Evolutionary conservation across 176 grass and related monocot genomes (phyloP).

Genomic region (Saccharum officinarum): DNA sequence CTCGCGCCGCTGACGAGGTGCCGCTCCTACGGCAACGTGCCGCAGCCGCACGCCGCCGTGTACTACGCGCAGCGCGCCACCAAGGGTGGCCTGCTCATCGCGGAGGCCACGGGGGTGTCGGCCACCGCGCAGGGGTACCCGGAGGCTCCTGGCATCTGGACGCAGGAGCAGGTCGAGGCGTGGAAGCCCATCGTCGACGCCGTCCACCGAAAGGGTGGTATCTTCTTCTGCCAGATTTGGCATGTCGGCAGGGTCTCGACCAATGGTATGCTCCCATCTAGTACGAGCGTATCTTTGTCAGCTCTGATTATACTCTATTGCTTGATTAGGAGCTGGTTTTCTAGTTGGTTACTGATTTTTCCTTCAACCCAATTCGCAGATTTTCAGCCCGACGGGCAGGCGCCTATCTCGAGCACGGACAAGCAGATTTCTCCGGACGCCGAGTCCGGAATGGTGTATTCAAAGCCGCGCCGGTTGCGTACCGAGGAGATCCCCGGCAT

Average conservation of each 20-base stretch:
- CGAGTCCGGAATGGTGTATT: not conserved
- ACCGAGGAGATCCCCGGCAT: not conserved
- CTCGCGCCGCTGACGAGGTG: constrained; percentile 38
- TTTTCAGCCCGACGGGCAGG: not conserved
- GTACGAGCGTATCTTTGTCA: too few relatives aligned
- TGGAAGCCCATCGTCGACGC: constrained; percentile 54
- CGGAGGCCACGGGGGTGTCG: constrained; percentile 42
- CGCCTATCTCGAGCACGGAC: constrained; percentile 29
- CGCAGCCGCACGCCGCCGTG: constrained; percentile 39
- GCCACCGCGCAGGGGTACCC: constrained; percentile 31
- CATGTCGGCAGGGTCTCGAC: constrained; percentile 43
- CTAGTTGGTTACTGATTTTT: too few relatives aligned
- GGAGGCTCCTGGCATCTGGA: constrained; percentile 42
- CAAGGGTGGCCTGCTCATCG: constrained; percentile 37
- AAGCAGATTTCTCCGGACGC: not conserved
- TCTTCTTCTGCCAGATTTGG: constrained; percentile 57
- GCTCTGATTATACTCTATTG: not conserved
- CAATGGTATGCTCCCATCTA: constrained; percentile 10
- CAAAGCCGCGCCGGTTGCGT: not conserved
- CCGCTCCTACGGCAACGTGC: constrained; percentile 43
- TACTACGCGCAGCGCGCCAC: constrained; percentile 54
- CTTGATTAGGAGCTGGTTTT: not conserved
- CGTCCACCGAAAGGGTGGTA: constrained; percentile 44
- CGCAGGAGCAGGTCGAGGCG: constrained; percentile 33
- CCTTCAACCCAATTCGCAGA: not conserved